Evolutionary conservation across 2,329 filamentous ascomycete species (phyloP).

Genomic region (Talaromyces pinophilus): DNA sequence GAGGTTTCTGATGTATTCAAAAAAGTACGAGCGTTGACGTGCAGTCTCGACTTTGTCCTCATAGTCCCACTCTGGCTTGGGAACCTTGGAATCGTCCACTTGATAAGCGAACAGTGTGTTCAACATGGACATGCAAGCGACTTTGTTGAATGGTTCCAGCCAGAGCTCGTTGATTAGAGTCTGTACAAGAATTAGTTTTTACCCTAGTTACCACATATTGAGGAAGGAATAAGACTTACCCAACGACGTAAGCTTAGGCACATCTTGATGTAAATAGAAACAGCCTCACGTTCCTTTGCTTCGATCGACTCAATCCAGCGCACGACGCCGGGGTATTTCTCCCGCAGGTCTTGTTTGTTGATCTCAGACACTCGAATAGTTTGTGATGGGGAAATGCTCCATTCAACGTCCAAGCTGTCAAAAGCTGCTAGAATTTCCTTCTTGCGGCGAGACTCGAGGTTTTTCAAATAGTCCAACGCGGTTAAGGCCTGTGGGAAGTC

Average conservation of each 20-base stretch:
- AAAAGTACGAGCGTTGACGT: conserved; percentile 62
- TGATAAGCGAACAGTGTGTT: conserved; percentile 67
- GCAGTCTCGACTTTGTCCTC: conserved; percentile 29
- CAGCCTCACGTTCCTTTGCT: conserved; percentile 54
- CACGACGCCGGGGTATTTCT: conserved; percentile 56
- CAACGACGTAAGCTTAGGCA: conserved; percentile 65
- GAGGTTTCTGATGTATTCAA: conserved; percentile 61
- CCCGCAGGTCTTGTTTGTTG: conserved; percentile 51
- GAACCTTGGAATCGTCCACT: conserved; percentile 47
- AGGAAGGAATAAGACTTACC: conserved; percentile 46
- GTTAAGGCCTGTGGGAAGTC: conserved; percentile 68
- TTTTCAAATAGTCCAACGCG: conserved; percentile 66
- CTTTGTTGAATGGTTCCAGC: conserved; percentile 62
- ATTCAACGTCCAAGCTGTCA: conserved; percentile 52
- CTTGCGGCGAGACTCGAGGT: conserved; percentile 61
- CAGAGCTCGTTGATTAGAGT: conserved; percentile 67
- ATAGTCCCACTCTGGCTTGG: conserved; percentile 34
- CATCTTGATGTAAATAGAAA: conserved; percentile 61
- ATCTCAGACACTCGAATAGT: conserved; percentile 49
- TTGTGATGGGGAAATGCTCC: neutral
- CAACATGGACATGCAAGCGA: conserved; percentile 67
- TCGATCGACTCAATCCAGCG: conserved; percentile 58
- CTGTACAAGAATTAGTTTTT: conserved; percentile 28
- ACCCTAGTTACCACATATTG: neutral
- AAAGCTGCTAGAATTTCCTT: conserved; percentile 60